A percentile compares a stretch with the other conserved stretches of the same genome.
These are phyloP conservation scores for Sinapis alba DNA, from an alignment of 441 rosid species.

Conservation along the genomic window DNA sequence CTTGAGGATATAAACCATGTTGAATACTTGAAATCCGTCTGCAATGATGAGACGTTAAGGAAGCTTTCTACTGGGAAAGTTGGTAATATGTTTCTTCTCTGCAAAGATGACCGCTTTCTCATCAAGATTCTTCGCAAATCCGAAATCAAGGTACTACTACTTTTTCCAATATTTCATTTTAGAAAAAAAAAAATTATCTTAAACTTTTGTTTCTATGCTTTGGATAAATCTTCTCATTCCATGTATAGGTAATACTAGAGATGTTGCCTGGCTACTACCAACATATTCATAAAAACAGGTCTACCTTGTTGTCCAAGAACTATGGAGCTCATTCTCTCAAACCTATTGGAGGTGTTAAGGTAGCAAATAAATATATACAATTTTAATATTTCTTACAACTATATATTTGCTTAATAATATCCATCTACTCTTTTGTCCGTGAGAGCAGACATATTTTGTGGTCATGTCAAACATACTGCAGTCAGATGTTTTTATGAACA, in stretches of 20 bases:
- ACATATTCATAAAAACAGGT: constrained; percentile 45
- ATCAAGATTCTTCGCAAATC: constrained; percentile 58
- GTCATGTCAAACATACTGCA: constrained; percentile 51
- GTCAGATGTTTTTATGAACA: constrained; percentile 44
- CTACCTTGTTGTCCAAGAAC: constrained; percentile 45
- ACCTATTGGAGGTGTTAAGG: constrained; percentile 56
- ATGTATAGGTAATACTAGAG: constrained; percentile 46
- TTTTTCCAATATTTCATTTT: not conserved
- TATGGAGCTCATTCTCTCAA: constrained; percentile 60
- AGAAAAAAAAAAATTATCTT: not conserved
- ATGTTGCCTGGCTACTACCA: constrained; percentile 55
- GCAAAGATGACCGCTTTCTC: constrained; percentile 49
- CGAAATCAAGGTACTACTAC: constrained; percentile 53
- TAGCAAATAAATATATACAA: not conserved
- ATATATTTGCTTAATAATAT: too few relatives aligned
- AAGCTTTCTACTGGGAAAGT: constrained; percentile 50
- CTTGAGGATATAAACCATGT: constrained; percentile 47
- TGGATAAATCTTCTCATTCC: not conserved
- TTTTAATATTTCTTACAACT: too few relatives aligned
- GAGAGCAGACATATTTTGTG: constrained; percentile 58
- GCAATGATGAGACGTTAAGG: constrained; percentile 50
- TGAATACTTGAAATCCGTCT: constrained; percentile 52
- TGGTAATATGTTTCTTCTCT: constrained; percentile 47
- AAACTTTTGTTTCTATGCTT: not conserved
- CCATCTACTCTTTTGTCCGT: not conserved